These are phyloP conservation scores for Podila epigama DNA, from an alignment of 192 early-diverging fungal species.

Conservation along the genomic window DNA sequence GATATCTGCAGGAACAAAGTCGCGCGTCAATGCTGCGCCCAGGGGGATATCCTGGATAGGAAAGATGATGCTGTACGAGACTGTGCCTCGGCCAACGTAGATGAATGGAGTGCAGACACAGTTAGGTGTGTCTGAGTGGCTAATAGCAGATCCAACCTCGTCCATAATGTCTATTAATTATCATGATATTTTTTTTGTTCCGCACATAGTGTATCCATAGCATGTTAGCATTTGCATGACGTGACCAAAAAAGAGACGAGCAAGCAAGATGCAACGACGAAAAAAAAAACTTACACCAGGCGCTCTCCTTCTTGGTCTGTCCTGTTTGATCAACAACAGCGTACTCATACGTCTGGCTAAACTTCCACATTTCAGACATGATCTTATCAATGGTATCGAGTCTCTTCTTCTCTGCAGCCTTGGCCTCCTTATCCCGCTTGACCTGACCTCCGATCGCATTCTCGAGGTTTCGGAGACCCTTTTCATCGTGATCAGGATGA, in stretches of 20 bases:
- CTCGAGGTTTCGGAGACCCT: constrained; percentile 47
- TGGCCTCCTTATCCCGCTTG: constrained; percentile 47
- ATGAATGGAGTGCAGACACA: constrained; percentile 70
- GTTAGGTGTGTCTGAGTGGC: constrained; percentile 67
- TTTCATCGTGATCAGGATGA: constrained; percentile 50
- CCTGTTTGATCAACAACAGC: constrained; percentile 54
- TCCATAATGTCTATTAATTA: constrained; percentile 51
- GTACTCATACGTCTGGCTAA: constrained; percentile 61
- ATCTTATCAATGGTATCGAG: constrained; percentile 36
- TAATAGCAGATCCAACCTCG: constrained; percentile 70
- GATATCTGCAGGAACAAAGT: constrained; percentile 67
- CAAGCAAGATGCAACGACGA: not conserved
- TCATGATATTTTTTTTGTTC: constrained; percentile 1
- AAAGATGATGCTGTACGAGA: constrained; percentile 71
- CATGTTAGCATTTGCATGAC: not conserved
- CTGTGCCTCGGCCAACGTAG: constrained; percentile 59
- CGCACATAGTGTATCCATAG: not conserved
- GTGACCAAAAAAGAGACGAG: not conserved
- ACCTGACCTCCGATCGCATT: constrained; percentile 55
- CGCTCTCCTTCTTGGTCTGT: constrained; percentile 53
- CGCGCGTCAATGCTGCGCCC: constrained; percentile 61
- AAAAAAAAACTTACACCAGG: constrained; percentile 54
- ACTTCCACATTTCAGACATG: constrained; percentile 55
- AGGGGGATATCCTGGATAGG: constrained; percentile 60
- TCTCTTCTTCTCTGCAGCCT: constrained; percentile 42